These are phyloP conservation scores for Aspergillus tubingensis DNA, from an alignment of 2,329 filamentous ascomycete species.

Conservation along the genomic window DNA sequence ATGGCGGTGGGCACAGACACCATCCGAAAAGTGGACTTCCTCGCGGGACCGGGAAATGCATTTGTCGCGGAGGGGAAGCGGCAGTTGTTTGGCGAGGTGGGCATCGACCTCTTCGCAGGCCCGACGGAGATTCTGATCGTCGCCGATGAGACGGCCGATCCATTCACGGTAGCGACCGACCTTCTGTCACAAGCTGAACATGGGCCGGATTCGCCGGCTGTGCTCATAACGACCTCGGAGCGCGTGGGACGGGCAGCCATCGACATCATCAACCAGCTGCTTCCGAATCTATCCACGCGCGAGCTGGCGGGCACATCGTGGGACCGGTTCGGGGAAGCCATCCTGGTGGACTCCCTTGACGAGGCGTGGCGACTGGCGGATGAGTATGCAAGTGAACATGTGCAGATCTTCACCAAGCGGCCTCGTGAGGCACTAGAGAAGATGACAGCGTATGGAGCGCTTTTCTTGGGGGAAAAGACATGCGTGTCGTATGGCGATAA, in stretches of 20 bases:
- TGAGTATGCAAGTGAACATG: conserved; percentile 54
- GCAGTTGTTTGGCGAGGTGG: conserved; percentile 56
- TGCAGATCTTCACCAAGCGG: conserved; percentile 52
- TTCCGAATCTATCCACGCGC: conserved; percentile 48
- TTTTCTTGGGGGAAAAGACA: conserved; percentile 56
- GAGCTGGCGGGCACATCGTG: conserved; percentile 49
- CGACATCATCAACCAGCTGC: conserved; percentile 37
- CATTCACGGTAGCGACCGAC: conserved; percentile 50
- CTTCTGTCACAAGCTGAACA: conserved; percentile 55
- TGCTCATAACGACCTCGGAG: conserved; percentile 53
- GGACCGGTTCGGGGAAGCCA: conserved; percentile 51
- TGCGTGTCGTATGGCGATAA: conserved; percentile 59
- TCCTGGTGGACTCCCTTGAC: conserved; percentile 46
- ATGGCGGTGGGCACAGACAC: conserved; percentile 56
- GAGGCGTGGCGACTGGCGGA: conserved; percentile 51
- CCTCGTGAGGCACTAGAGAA: conserved; percentile 53
- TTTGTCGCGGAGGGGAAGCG: conserved; percentile 59
- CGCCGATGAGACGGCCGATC: conserved; percentile 51
- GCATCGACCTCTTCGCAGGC: conserved; percentile 57
- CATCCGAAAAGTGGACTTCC: conserved; percentile 53
- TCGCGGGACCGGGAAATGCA: conserved; percentile 57
- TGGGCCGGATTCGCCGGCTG: conserved; percentile 54
- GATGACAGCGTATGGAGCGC: conserved; percentile 54
- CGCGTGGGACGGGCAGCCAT: conserved; percentile 44
- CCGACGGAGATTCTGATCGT: conserved; percentile 57